Percentiles rank a stretch among this genome's conserved stretches.
These are phyloP conservation scores for Diutina siamensis DNA, from an alignment of 1,139 yeast species.

Conservation along the genomic window DNA sequence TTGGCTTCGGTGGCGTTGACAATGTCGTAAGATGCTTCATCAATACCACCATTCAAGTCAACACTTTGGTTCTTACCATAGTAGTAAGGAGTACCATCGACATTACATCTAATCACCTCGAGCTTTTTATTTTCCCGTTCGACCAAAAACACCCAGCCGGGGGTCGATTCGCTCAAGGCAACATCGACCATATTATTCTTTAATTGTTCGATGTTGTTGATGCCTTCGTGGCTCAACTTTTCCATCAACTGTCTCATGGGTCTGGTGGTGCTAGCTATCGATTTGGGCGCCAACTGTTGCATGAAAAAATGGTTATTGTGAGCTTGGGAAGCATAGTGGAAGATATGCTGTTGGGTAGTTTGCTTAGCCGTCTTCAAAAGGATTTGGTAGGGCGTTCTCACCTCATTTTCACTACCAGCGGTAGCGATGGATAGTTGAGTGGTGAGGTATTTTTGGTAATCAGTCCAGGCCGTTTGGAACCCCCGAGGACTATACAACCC, in stretches of 20 bases:
- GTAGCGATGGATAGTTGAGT: slow-evolving; percentile 64
- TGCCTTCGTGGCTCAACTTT: slow-evolving; percentile 34
- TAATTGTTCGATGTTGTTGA: slow-evolving; percentile 40
- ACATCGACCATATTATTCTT: slow-evolving; percentile 39
- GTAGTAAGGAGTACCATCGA: slow-evolving; percentile 87
- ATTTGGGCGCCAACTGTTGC: slow-evolving; percentile 42
- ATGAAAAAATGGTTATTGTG: slow-evolving; percentile 88
- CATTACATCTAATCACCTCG: slow-evolving; percentile 52
- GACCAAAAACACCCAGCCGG: slow-evolving; percentile 85
- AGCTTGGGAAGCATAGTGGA: slow-evolving; percentile 83
- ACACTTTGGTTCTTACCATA: slow-evolving; percentile 62
- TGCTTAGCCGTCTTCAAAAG: slow-evolving; percentile 62
- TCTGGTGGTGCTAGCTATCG: slow-evolving; percentile 22
- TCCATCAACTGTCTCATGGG: slow-evolving; percentile 41
- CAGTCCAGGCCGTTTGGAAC: slow-evolving; percentile 65
- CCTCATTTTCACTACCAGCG: slow-evolving; percentile 69
- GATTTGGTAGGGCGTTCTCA: slow-evolving; percentile 68
- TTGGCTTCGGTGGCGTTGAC: slow-evolving; percentile 13
- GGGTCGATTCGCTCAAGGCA: slow-evolving; percentile 48
- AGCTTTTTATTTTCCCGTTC: slow-evolving; percentile 63
- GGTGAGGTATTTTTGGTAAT: slow-evolving; percentile 63
- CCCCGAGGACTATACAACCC: slow-evolving; percentile 65
- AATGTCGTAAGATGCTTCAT: slow-evolving; percentile 37
- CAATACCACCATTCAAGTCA: slow-evolving; percentile 67
- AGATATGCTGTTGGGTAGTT: slow-evolving; percentile 57